A percentile compares a stretch with the other conserved stretches of the same genome.
Evolutionary conservation across 2,329 filamentous ascomycete species (phyloP).

Genomic region (Thielaviopsis populi): DNA sequence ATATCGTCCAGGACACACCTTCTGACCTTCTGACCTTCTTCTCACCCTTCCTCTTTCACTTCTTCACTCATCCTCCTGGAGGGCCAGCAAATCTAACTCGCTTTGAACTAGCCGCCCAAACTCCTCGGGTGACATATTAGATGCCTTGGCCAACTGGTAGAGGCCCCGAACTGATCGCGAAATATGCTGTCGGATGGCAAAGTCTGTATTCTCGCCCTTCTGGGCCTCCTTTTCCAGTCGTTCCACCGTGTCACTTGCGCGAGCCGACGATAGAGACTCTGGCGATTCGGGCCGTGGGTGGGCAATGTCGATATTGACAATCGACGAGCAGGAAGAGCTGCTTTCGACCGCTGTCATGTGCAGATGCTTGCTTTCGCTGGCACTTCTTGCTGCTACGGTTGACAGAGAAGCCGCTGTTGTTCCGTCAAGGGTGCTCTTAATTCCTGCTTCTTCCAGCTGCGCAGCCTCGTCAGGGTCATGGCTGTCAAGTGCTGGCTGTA

Average conservation of each 20-base stretch:
- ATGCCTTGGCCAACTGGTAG: constrained; percentile 52
- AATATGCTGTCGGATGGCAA: constrained; percentile 65
- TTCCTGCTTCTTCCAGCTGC: constrained; percentile 24
- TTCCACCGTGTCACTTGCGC: constrained; percentile 43
- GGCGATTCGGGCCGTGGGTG: constrained; percentile 47
- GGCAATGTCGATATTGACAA: constrained; percentile 26
- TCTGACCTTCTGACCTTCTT: background rate
- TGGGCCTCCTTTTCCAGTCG: constrained; percentile 42
- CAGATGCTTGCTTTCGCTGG: background rate
- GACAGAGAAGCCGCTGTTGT: constrained; percentile 19
- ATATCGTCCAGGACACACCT: background rate
- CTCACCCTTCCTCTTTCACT: background rate
- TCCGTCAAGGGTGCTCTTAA: constrained; percentile 23
- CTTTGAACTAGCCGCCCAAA: constrained; percentile 58
- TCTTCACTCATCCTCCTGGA: constrained; percentile 45
- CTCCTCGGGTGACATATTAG: constrained; percentile 59
- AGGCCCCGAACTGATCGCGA: constrained; percentile 63
- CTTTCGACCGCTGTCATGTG: constrained; percentile 1
- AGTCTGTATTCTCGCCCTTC: constrained; percentile 48
- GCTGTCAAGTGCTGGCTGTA: constrained; percentile 67
- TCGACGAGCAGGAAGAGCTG: constrained; percentile 8
- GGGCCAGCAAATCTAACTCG: constrained; percentile 53
- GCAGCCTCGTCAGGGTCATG: constrained; percentile 58
- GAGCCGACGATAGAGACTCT: constrained; percentile 42
- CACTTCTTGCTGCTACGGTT: background rate